phyloP scores from a whole-genome alignment of 441 rosid species.

The Arabidopsis lyrata region DNA sequence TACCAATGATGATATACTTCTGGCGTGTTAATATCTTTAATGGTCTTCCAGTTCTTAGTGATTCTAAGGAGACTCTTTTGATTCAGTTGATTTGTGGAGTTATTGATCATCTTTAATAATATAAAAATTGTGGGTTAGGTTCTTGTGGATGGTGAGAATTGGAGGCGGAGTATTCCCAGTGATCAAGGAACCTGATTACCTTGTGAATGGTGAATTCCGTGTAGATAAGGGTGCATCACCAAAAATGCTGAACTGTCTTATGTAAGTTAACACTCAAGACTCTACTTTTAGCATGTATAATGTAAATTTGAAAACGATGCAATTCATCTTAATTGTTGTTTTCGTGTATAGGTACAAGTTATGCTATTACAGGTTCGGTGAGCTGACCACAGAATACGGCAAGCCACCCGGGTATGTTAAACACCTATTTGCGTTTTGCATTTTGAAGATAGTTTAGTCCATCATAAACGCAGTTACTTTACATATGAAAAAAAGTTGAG shows the following conservation, averaged over 20 bases:
- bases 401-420: constrained; percentile 84
- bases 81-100: constrained; percentile 3
- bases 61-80: not conserved
- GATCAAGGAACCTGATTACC: constrained; percentile 97
- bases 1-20: not conserved
- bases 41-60: not conserved
- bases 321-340: constrained; percentile 30
- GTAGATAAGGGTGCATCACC: constrained; percentile 99
- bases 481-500: not conserved
- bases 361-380: constrained; percentile 94
- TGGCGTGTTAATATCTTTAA: not conserved
- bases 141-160: constrained; percentile 99
- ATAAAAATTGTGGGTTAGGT: constrained; percentile 54
- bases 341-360: constrained; percentile 80
- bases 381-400: constrained; percentile 88
- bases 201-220: constrained; percentile 97
- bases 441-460: not conserved
- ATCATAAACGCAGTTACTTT: not conserved
- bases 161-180: constrained; percentile 99
- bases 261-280: constrained; percentile 60
- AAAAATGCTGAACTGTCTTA: constrained; percentile 98
- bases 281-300: not conserved
- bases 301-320: not conserved
- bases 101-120: not conserved
- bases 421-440: not conserved